phyloP scores from a whole-genome alignment of 805 yeast species.

The Starmerella potacharoeniae region DNA sequence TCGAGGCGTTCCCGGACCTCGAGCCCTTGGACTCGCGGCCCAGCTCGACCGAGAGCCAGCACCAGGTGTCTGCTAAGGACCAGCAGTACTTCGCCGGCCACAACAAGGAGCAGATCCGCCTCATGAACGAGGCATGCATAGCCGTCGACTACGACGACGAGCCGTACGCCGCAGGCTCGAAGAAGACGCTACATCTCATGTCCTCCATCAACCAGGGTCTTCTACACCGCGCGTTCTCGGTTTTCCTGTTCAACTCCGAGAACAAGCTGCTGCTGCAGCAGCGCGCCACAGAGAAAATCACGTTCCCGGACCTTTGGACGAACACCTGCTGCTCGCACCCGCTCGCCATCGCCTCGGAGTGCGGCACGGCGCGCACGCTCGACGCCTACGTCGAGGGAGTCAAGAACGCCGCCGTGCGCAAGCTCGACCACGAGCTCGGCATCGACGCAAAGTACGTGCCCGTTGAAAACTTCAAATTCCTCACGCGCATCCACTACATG shows the following conservation, averaged over 20 bases:
- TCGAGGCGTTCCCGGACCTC: constrained; percentile 24
- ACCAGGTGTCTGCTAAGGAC: constrained; percentile 17
- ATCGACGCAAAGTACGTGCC: constrained; percentile 52
- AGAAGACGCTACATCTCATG: constrained; percentile 76
- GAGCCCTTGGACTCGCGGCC: constrained; percentile 23
- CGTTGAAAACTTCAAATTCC: constrained; percentile 56
- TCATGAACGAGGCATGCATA: constrained; percentile 95
- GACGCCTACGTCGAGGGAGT: constrained; percentile 62
- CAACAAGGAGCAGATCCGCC: constrained; percentile 83
- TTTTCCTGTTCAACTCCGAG: constrained; percentile 74
- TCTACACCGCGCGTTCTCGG: constrained; percentile 91
- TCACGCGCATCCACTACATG: constrained; percentile 91
- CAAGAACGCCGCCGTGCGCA: constrained; percentile 80
- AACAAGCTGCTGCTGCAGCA: constrained; percentile 78
- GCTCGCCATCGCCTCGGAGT: constrained; percentile 66
- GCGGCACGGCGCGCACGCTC: constrained; percentile 46
- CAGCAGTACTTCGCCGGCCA: constrained; percentile 63
- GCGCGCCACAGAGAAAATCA: constrained; percentile 91
- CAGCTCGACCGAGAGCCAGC: constrained; percentile 17
- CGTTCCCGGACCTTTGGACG: constrained; percentile 96
- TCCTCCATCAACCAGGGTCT: constrained; percentile 74
- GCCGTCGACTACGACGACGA: constrained; percentile 78
- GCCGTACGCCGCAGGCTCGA: constrained; percentile 89
- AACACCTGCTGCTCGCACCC: constrained; percentile 99
- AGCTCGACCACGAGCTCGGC: constrained; percentile 87